These are phyloP conservation scores for Calamus simplicifolius DNA, from an alignment of 176 grass and related monocot genomes.

Conservation along the genomic window DNA sequence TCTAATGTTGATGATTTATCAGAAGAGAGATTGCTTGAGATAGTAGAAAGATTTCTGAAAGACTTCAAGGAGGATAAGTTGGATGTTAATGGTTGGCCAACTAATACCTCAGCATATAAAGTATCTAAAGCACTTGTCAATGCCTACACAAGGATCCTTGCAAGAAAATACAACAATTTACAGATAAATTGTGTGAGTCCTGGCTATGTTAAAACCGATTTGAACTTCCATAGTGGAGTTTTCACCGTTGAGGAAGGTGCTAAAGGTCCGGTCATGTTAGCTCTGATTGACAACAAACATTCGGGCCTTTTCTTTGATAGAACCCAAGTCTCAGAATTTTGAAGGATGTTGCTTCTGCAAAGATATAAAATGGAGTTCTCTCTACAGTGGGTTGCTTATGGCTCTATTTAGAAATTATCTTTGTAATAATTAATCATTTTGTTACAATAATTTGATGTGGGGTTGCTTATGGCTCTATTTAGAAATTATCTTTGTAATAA, in stretches of 20 bases:
- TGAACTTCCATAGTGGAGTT: conserved; percentile 23
- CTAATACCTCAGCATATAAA: conserved; percentile 22
- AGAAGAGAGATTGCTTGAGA: conserved; percentile 34
- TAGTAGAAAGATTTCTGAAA: conserved; percentile 19
- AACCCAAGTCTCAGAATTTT: conserved; percentile 20
- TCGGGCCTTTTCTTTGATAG: conserved; percentile 40
- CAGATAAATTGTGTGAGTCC: conserved; percentile 39
- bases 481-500: too few relatives aligned
- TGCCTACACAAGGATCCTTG: conserved; percentile 46
- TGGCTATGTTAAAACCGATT: conserved; percentile 43
- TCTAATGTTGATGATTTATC: conserved; percentile 18
- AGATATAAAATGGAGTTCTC: too few relatives aligned
- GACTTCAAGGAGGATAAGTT: conserved; percentile 27
- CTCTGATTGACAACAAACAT: conserved; percentile 13
- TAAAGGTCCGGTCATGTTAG: conserved; percentile 24
- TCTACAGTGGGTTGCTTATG: too few relatives aligned
- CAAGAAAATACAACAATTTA: conserved; percentile 22
- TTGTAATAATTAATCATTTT: too few relatives aligned
- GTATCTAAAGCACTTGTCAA: conserved; percentile 33
- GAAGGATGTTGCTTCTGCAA: background rate
- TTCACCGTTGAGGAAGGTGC: conserved; percentile 42
- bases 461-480: too few relatives aligned
- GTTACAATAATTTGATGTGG: too few relatives aligned
- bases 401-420: too few relatives aligned
- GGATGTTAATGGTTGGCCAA: conserved; percentile 28